Percentiles rank a stretch among this genome's conserved stretches.
Conservation (phyloP, 192 early-diverging fungal species). For the Coemansia sp. region DNA sequence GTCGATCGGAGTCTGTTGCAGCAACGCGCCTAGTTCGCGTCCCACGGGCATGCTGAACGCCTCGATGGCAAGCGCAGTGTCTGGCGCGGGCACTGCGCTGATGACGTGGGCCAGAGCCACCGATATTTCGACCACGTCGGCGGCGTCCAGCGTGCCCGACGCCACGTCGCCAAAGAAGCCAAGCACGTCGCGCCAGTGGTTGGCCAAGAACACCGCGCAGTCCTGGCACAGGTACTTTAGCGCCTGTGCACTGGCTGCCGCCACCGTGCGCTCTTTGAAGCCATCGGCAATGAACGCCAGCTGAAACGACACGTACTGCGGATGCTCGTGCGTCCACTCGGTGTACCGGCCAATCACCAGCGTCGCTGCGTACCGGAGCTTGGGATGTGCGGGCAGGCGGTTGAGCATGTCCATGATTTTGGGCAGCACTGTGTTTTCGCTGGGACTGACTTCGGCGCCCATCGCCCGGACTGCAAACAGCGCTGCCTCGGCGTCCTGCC, state of each 20-base stretch:
- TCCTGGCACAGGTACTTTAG: conserved; percentile 89
- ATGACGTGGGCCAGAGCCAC: conserved; percentile 88
- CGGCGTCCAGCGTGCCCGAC: conserved; percentile 62
- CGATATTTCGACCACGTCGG: conserved; percentile 78
- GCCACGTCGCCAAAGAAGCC: conserved; percentile 75
- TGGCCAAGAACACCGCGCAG: conserved; percentile 78
- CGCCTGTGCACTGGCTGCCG: conserved; percentile 82
- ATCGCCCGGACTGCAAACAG: conserved; percentile 92
- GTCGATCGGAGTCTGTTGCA: conserved; percentile 28
- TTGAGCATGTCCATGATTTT: conserved; percentile 89
- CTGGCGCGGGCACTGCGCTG: conserved; percentile 66
- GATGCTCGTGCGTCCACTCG: conserved; percentile 86
- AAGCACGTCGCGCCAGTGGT: conserved; percentile 77
- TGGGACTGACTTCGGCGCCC: conserved; percentile 75
- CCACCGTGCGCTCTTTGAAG: conserved; percentile 81
- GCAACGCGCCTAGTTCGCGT: conserved; percentile 34
- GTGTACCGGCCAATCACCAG: conserved; percentile 96
- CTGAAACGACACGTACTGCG: conserved; percentile 89
- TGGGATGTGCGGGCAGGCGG: conserved; percentile 85
- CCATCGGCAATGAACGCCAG: conserved; percentile 87
- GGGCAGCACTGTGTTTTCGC: conserved; percentile 78
- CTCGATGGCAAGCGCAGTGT: conserved; percentile 42
- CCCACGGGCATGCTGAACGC: conserved; percentile 46
- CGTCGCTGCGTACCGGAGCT: conserved; percentile 93
- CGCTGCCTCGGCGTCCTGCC: conserved; percentile 95